These are phyloP conservation scores for Tuber magnatum DNA, from an alignment of 495 filamentous ascomycete genomes.

Conservation along the genomic window DNA sequence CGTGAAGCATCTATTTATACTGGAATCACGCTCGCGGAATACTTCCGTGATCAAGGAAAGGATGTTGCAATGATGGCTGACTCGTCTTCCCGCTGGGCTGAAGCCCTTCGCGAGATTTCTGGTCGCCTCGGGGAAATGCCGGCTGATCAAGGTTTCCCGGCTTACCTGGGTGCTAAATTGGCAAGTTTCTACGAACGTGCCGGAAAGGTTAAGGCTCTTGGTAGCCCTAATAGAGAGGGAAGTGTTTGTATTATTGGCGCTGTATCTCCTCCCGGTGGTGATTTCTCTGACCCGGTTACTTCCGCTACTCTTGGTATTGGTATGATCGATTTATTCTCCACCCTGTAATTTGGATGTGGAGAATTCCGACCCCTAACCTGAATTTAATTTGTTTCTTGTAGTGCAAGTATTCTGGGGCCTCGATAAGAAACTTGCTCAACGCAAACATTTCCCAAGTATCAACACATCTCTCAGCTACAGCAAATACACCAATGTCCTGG, in stretches of 20 bases:
- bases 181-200: constrained; percentile 99
- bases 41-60: constrained; percentile 98
- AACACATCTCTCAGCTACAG: constrained; percentile 94
- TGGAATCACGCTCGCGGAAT: constrained; percentile 94
- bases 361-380: not conserved
- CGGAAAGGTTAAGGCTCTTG: constrained; percentile 74
- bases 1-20: constrained; percentile 99
- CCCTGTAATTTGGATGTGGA: not conserved
- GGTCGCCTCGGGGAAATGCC: constrained; percentile 99
- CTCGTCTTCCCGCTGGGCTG: constrained; percentile 96
- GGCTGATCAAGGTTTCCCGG: constrained; percentile 98
- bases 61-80: constrained; percentile 99
- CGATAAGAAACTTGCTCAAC: constrained; percentile 97
- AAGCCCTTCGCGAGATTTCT: constrained; percentile 96
- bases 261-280: constrained; percentile 93
- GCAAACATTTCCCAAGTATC: constrained; percentile 98
- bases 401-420: constrained; percentile 99
- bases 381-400: constrained; percentile 1
- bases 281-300: constrained; percentile 98
- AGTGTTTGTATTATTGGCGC: constrained; percentile 97
- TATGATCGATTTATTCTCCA: constrained; percentile 13
- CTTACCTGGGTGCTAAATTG: constrained; percentile 92
- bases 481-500: constrained; percentile 84
- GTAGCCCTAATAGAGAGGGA: constrained; percentile 77
- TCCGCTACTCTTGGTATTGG: constrained; percentile 81